phyloP scores from a whole-genome alignment of 2,329 filamentous ascomycete genomes.

The Bimuria novae-zelandiae region DNA sequence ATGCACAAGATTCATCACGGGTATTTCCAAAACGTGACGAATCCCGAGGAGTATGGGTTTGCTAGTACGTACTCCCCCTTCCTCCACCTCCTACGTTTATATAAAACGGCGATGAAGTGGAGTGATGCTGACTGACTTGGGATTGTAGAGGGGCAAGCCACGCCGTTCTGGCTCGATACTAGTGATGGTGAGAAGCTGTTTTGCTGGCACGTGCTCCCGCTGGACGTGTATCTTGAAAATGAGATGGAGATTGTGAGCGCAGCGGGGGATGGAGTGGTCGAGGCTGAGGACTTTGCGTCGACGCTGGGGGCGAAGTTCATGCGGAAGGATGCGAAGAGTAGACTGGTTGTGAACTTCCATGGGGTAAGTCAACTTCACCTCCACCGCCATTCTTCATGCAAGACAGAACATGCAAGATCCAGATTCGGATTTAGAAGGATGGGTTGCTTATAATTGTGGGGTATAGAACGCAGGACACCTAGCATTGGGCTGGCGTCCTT shows the following conservation, averaged over 20 bases:
- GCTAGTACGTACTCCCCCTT: constrained; percentile 60
- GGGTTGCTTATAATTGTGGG: too few species aligned
- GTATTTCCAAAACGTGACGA: constrained; percentile 72
- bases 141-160: constrained; percentile 76
- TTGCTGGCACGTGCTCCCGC: constrained; percentile 87
- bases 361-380: constrained; percentile 56
- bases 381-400: background rate
- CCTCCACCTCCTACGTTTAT: too few species aligned
- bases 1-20: constrained; percentile 77
- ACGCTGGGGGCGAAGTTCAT: constrained; percentile 58
- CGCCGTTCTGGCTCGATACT: constrained; percentile 78
- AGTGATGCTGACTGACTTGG: too few species aligned
- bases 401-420: too few species aligned
- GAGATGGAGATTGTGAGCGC: constrained; percentile 60
- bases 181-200: constrained; percentile 78
- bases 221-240: constrained; percentile 74
- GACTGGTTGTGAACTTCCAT: constrained; percentile 64
- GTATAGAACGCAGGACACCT: constrained; percentile 90
- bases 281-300: constrained; percentile 53
- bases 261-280: constrained; percentile 46
- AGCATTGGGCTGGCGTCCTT: constrained; percentile 75
- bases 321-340: constrained; percentile 54
- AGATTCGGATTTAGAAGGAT: too few species aligned
- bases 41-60: constrained; percentile 84
- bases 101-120: too few species aligned